These are phyloP conservation scores for Agaricus sinodeliciosus DNA, from an alignment of 768 basidiomycete genomes.

Conservation along the genomic window DNA sequence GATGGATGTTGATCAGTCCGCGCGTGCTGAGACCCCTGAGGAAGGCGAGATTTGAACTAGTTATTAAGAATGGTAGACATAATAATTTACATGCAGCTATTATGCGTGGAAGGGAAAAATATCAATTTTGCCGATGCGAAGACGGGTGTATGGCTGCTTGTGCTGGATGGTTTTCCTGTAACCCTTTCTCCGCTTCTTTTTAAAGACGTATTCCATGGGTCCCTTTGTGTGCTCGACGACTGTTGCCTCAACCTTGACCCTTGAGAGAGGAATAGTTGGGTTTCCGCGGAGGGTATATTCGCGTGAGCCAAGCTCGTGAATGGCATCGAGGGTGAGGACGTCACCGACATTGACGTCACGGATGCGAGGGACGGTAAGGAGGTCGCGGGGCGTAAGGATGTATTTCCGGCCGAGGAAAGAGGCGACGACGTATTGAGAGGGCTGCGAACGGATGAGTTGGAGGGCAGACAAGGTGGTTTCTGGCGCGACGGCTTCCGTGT, in stretches of 20 bases:
- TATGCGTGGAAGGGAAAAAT: conserved; percentile 23
- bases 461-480: conserved; percentile 56
- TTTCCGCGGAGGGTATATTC: conserved; percentile 87
- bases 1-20: conserved; percentile 34
- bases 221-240: conserved; percentile 99
- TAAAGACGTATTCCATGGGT: conserved; percentile 84
- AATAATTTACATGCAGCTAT: conserved; percentile 15
- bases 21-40: conserved; percentile 74
- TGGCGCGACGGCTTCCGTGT: conserved; percentile 20
- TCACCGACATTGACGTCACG: conserved; percentile 85
- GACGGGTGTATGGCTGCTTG: conserved; percentile 93
- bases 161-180: conserved; percentile 91
- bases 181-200: conserved; percentile 98
- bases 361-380: conserved; percentile 90
- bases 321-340: conserved; percentile 71
- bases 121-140: conserved; percentile 82
- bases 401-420: conserved; percentile 83
- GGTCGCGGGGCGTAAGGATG: conserved; percentile 83
- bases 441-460: conserved; percentile 81
- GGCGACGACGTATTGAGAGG: conserved; percentile 88
- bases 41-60: conserved; percentile 72
- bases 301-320: conserved; percentile 92
- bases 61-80: conserved; percentile 10
- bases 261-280: conserved; percentile 57
- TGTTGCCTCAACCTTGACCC: conserved; percentile 75